These are phyloP conservation scores for Heracleum sosnowskyi DNA, from an alignment of 129 eudicot species.

Conservation along the genomic window DNA sequence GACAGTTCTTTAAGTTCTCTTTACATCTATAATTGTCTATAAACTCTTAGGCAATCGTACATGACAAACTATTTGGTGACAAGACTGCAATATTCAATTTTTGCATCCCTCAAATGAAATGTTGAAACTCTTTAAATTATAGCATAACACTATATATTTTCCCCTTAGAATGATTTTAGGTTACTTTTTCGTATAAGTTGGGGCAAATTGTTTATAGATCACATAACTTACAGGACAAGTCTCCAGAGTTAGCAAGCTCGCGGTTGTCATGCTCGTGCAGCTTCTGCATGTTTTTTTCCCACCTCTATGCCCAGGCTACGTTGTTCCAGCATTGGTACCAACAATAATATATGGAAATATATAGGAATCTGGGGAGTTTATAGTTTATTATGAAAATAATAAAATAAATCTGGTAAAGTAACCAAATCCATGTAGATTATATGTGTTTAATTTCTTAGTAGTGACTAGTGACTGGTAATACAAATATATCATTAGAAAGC, in stretches of 20 bases:
- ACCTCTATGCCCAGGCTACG: background rate
- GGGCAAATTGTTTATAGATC: too few species aligned
- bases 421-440: too few species aligned
- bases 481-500: background rate
- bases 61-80: conserved; percentile 1
- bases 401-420: too few species aligned
- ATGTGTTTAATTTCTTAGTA: background rate
- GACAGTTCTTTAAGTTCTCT: background rate
- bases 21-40: background rate
- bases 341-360: too few species aligned
- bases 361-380: too few species aligned
- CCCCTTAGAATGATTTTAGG: background rate
- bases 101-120: background rate
- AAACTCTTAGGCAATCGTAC: background rate
- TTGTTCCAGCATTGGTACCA: too few species aligned
- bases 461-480: background rate
- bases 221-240: too few species aligned
- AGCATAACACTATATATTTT: background rate
- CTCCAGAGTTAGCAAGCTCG: too few species aligned
- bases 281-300: too few species aligned
- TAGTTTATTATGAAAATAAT: too few species aligned
- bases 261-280: too few species aligned
- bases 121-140: background rate
- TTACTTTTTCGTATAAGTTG: too few species aligned
- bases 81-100: background rate